These are phyloP conservation scores for Russula sp. DNA, from an alignment of 768 basidiomycete species.

Conservation along the genomic window DNA sequence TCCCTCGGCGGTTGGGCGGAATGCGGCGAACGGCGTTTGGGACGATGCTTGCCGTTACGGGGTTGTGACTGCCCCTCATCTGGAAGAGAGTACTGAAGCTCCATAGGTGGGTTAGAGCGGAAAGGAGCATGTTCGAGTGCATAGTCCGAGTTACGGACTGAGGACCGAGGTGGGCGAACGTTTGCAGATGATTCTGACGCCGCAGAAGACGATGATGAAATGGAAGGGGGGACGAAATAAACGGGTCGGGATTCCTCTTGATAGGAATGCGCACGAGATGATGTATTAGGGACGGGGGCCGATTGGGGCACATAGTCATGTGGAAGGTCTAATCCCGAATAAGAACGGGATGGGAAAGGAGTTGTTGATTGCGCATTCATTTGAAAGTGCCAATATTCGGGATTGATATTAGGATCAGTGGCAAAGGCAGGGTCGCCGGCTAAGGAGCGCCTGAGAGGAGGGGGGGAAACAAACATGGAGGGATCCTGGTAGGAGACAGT, in stretches of 20 bases:
- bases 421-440: slow-evolving; percentile 39
- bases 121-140: slow-evolving; percentile 4
- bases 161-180: neutral
- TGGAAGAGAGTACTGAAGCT: neutral
- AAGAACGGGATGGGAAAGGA: slow-evolving; percentile 8
- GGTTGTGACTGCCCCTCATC: slow-evolving; percentile 10
- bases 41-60: slow-evolving; percentile 9
- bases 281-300: slow-evolving; percentile 2
- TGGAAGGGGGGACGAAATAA: slow-evolving; percentile 20
- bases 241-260: slow-evolving; percentile 8
- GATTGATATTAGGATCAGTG: slow-evolving; percentile 36
- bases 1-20: neutral
- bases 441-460: slow-evolving; percentile 13
- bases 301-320: slow-evolving; percentile 20
- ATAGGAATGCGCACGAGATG: slow-evolving; percentile 19
- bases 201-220: slow-evolving; percentile 14
- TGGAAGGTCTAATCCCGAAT: slow-evolving; percentile 21
- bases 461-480: slow-evolving; percentile 6
- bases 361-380: slow-evolving; percentile 1
- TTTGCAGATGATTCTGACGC: slow-evolving; percentile 12
- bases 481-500: slow-evolving; percentile 23
- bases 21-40: slow-evolving; percentile 17
- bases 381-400: slow-evolving; percentile 29
- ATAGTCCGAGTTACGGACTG: slow-evolving; percentile 9
- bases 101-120: neutral